Percentiles rank a stretch among this genome's conserved stretches.
These are phyloP conservation scores for Serendipita indica DNA, from an alignment of 768 basidiomycete genomes.

Conservation along the genomic window DNA sequence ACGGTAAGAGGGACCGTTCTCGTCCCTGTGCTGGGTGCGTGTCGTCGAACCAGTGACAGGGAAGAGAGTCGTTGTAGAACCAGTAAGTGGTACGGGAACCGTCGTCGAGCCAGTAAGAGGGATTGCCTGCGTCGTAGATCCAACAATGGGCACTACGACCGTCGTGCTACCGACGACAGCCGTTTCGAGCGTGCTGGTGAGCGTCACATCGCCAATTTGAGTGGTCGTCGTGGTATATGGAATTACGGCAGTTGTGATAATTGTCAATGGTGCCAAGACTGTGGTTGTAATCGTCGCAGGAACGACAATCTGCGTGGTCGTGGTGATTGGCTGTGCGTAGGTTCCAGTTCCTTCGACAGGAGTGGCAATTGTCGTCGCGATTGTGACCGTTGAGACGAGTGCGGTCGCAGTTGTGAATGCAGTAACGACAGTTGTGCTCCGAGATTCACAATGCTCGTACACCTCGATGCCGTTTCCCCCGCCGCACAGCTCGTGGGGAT, in stretches of 20 bases:
- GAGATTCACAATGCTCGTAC: background rate
- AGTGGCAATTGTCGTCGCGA: too few species aligned
- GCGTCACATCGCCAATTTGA: background rate
- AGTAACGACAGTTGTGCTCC: too few species aligned
- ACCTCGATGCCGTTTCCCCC: background rate
- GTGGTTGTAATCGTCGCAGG: background rate
- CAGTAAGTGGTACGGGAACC: background rate
- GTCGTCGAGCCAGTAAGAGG: background rate
- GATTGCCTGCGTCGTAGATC: background rate
- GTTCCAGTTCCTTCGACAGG: too few species aligned
- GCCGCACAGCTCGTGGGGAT: background rate
- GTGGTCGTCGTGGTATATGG: background rate
- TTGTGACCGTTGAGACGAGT: too few species aligned
- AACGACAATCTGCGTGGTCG: too few species aligned
- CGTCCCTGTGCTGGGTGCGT: background rate
- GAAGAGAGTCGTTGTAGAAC: background rate
- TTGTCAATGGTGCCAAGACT: background rate
- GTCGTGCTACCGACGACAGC: background rate
- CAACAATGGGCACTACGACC: background rate
- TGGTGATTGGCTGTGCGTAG: too few species aligned
- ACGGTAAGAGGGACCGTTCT: background rate
- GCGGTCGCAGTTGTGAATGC: too few species aligned
- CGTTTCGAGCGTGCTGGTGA: background rate
- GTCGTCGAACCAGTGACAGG: background rate
- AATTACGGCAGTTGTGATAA: background rate